Conservation (phyloP, 768 basidiomycete genomes). For the Psilocybe azurescens region DNA sequence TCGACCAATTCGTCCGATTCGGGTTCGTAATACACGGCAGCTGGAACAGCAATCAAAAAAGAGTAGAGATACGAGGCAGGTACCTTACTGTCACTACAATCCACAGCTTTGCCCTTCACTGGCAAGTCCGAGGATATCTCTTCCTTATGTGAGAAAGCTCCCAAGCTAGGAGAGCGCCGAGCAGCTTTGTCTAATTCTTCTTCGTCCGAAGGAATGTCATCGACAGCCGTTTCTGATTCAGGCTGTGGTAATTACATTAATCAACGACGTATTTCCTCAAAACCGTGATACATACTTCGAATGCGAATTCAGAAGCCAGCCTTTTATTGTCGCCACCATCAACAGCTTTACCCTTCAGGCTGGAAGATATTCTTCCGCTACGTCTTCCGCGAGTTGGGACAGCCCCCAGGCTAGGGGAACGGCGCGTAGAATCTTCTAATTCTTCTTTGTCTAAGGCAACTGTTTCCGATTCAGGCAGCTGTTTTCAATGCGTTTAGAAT, state of each 20-base stretch:
- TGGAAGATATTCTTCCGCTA: neutral
- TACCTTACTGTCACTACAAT: neutral
- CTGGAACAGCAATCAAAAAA: neutral
- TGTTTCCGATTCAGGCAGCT: neutral
- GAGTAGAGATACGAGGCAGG: neutral
- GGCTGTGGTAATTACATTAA: neutral
- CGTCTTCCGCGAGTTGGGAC: neutral
- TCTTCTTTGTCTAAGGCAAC: neutral
- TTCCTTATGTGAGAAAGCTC: neutral
- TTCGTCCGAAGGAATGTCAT: neutral
- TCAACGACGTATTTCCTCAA: neutral
- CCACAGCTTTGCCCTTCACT: neutral
- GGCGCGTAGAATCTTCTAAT: neutral
- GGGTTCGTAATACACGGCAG: neutral
- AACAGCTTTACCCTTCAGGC: neutral
- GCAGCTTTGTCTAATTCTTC: neutral
- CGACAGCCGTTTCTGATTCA: neutral
- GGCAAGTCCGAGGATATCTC: neutral
- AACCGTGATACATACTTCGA: neutral
- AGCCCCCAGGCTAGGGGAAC: conserved; percentile 1
- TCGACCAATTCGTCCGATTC: conserved; percentile 37
- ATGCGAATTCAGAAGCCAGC: no score
- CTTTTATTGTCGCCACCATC: neutral
- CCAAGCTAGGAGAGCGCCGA: conserved; percentile 1
- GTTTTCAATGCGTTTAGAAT: neutral